Evolutionary conservation across 768 basidiomycete genomes (phyloP), one percentile per base, ranked within the genome.

Genomic region (Sistotremastrum niveocremeum): DNA sequence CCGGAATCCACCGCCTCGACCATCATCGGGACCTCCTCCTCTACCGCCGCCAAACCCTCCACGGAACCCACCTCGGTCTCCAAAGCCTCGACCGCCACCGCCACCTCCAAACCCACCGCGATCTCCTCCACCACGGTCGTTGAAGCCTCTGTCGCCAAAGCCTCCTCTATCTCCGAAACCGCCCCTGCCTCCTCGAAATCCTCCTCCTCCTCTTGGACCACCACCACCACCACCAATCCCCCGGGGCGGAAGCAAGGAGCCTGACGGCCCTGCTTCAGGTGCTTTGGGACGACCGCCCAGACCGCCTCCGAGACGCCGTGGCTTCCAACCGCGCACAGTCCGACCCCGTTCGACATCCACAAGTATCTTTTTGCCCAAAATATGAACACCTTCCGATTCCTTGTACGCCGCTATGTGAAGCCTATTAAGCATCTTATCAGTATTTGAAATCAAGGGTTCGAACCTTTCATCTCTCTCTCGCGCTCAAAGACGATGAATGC

Each of bases 321-420:
- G 95, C 60, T 95, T 97, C 95, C 95, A 99, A 2, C 93, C 95
- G 49, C 94, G 80, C 30, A 99, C 95, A 7, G 95, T 99, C 42
- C 95, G 79, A 12, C 95, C 95, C 34, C 95, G 83, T 64, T 99
- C 95, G 51, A 99, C 95, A 59, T 99, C 95, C 44, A 99, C 94
- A 34, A 98, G 72, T 53, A 98, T 93, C 55, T 85, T 77, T 62
- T 95, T 95, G 57, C 89, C 88, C 73, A 91, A 86, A 53, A 99
- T 89, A 51, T 90, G 86, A 39, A 99, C 74, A 28, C 91, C 88
- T 57, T 98, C 94, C 12, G 93, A 97, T 62, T 98, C 95, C 66
- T 98, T 98, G 74, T 98, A 99, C 9, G 94, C 95, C 52, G 84
- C 83, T 85, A 52, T 39, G 48, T 40, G 37, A 47, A 46, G 52